Base-by-base conservation (phyloP, 805 yeast species). In the Saccharomyces paradoxus region DNA sequence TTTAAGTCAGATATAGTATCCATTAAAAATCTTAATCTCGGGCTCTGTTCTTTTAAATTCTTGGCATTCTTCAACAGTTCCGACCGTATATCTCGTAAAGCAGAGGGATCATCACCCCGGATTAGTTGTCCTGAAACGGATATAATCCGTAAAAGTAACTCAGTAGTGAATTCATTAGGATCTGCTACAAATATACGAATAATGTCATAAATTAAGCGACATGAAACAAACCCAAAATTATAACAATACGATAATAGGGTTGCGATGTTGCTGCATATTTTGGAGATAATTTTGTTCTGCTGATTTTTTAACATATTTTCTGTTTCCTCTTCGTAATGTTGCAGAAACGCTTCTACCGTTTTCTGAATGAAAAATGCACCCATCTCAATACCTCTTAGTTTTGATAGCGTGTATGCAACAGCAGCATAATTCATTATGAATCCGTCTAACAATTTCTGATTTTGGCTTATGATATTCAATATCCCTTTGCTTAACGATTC, bases 291-390 rank as follows among this genome's bases (percentile, higher is more conserved):
- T 10, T 50, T 7, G 3, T 57, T 48, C 13, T 54, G 29, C 7
- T 50, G 37, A 22, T 48, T 46, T 37, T 44, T 50, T 28, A 51
- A n/a, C 10, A 41, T 41, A 3, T 41, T 49, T 27, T 50, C 44
- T 46, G 46, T 57, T 54, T 63, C 63, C 9, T 46, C 50, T 4
- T 70, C 65, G 46, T 77, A 73, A 52, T 63, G 67, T 2, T 63
- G 62, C 41, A 85, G 83, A 61, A 87, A 82, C 54, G 75, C 77
- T 57, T 88, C 96, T n/a, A 91, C 87, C 53, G 87, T 66, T 0
- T 81, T 76, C 66, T 94, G 99, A 32, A 90, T 76, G 56, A 90
- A 85, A 60, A 75, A 80, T 0, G 97, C 99, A 56, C 96, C 97
- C 68, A 89, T 86, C 58, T 89, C 96, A 41, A 84, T 81, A 22